Percentiles rank a stretch among this genome's conserved stretches.
These are phyloP conservation scores for Nephelium lappaceum DNA, from an alignment of 345 rosid species.

Conservation along the genomic window DNA sequence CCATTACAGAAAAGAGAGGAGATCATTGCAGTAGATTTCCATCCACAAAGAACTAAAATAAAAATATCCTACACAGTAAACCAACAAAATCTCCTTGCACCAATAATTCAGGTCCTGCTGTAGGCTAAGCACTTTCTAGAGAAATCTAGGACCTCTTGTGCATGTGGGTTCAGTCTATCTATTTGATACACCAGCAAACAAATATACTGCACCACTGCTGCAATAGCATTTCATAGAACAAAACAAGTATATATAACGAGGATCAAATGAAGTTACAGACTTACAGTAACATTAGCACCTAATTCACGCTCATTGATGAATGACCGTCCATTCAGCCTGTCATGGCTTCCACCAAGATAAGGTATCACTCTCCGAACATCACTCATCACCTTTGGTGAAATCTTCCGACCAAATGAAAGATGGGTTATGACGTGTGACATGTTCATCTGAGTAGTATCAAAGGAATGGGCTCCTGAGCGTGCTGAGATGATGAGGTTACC, in stretches of 20 bases:
- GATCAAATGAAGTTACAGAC: conserved; percentile 30
- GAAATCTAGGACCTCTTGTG: neutral
- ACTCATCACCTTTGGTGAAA: conserved; percentile 56
- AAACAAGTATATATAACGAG: conserved; percentile 11
- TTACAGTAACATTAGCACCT: conserved; percentile 95
- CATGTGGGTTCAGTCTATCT: neutral
- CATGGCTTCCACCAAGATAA: conserved; percentile 76
- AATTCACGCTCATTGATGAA: conserved; percentile 77
- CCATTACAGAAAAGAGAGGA: neutral
- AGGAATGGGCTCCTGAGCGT: conserved; percentile 90
- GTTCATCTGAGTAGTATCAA: conserved; percentile 88
- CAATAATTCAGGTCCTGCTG: neutral
- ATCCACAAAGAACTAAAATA: neutral
- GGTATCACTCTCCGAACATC: conserved; percentile 77
- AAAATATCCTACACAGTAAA: neutral
- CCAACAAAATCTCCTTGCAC: neutral
- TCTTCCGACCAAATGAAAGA: conserved; percentile 81
- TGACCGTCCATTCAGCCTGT: conserved; percentile 74
- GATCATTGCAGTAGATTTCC: neutral
- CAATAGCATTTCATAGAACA: conserved; percentile 7
- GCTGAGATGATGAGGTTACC: conserved; percentile 92
- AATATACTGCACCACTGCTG: neutral
- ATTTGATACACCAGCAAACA: neutral
- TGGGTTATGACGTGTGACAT: conserved; percentile 93
- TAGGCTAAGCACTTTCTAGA: neutral